phyloP scores from a whole-genome alignment of 306 rosid species.

The Lathyrus tuberosus region DNA sequence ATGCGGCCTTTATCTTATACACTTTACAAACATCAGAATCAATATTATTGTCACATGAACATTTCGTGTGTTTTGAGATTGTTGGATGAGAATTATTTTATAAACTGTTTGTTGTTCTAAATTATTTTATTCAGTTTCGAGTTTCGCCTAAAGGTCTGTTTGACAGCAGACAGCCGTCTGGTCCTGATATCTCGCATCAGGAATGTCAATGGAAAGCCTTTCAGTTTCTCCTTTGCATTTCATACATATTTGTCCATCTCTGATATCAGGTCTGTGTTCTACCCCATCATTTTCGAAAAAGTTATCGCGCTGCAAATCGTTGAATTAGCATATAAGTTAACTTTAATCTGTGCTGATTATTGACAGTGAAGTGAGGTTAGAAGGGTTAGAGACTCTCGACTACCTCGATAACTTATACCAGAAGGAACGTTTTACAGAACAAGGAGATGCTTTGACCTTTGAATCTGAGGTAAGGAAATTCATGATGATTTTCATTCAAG shows the following conservation, averaged over 20 bases:
- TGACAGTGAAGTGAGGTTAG: constrained; percentile 90
- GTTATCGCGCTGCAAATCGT: neutral
- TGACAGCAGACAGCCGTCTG: constrained; percentile 71
- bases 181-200: constrained; percentile 72
- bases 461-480: constrained; percentile 75
- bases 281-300: neutral
- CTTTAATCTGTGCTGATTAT: constrained; percentile 24
- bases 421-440: constrained; percentile 87
- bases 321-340: constrained; percentile 30
- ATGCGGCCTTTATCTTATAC: neutral
- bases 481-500: neutral
- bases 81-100: constrained; percentile 21
- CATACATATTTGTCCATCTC: constrained; percentile 85
- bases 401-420: constrained; percentile 71
- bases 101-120: neutral
- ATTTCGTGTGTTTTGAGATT: neutral
- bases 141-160: constrained; percentile 74
- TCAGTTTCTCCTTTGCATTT: constrained; percentile 79
- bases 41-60: neutral
- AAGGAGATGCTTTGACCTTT: constrained; percentile 87
- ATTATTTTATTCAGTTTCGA: constrained; percentile 63
- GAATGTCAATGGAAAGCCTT: constrained; percentile 77
- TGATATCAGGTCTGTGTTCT: constrained; percentile 67
- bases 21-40: neutral
- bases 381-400: constrained; percentile 91